These are phyloP conservation scores for Themeda triandra DNA, from an alignment of 176 grass and related monocot genomes.

Conservation along the genomic window DNA sequence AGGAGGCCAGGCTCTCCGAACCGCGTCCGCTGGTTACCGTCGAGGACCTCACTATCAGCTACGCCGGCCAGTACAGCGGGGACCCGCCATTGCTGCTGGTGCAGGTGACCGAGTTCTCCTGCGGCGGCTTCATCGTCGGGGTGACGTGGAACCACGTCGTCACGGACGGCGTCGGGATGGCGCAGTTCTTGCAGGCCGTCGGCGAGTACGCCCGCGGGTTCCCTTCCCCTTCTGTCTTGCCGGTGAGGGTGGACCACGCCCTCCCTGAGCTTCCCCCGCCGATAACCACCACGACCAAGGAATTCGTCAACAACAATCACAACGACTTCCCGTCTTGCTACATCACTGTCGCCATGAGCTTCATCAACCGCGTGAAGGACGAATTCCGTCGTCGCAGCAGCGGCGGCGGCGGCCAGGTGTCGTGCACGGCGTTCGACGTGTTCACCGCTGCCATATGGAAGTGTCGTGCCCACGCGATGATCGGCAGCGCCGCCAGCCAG, in stretches of 20 bases:
- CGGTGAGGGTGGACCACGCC: neutral
- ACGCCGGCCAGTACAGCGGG: neutral
- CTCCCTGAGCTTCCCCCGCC: neutral
- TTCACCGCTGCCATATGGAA: constrained; percentile 1
- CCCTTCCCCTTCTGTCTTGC: neutral
- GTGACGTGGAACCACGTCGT: neutral
- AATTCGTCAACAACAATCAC: neutral
- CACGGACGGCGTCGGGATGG: neutral
- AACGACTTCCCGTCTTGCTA: neutral
- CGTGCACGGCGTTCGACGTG: neutral
- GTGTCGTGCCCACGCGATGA: neutral
- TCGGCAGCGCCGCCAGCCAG: neutral
- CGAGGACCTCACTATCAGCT: neutral
- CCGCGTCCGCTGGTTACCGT: neutral
- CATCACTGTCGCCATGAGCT: neutral
- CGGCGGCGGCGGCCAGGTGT: too few relatives aligned
- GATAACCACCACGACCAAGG: neutral
- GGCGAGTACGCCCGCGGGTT: neutral
- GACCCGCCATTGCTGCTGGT: neutral
- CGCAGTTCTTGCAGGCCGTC: neutral
- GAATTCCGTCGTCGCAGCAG: neutral
- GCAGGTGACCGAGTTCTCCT: neutral
- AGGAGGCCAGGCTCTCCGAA: neutral
- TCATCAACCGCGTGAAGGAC: neutral
- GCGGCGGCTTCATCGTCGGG: neutral